Percentiles rank a stretch among this genome's conserved stretches.
These are phyloP conservation scores for Phytophthora pini DNA, from an alignment of 352 stramenopile genomes.

Conservation along the genomic window DNA sequence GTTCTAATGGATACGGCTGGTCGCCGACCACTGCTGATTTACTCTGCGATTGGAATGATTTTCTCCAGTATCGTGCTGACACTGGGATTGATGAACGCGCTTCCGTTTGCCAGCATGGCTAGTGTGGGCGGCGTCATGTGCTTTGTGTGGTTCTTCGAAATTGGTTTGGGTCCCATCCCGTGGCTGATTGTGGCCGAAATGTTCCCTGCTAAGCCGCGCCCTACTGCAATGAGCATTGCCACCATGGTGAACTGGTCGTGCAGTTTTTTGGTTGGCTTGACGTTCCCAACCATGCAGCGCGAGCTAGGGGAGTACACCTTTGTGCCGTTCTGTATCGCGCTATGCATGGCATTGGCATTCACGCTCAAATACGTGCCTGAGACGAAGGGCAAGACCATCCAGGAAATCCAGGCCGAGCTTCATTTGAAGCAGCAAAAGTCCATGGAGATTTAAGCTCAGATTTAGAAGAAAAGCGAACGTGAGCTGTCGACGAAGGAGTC, in stretches of 20 bases:
- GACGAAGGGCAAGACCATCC: slow-evolving; percentile 88
- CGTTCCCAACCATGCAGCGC: slow-evolving; percentile 92
- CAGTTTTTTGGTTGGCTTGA: slow-evolving; percentile 95
- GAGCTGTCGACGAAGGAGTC: slow-evolving; percentile 7
- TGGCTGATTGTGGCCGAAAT: slow-evolving; percentile 98
- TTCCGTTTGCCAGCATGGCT: slow-evolving; percentile 68
- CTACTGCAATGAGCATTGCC: slow-evolving; percentile 89
- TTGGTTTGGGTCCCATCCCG: slow-evolving; percentile 91
- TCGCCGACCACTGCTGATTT: slow-evolving; percentile 72
- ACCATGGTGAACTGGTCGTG: slow-evolving; percentile 96
- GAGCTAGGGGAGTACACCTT: slow-evolving; percentile 90
- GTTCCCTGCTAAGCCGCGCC: slow-evolving; percentile 94
- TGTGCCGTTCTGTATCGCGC: slow-evolving; percentile 86
- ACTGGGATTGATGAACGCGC: slow-evolving; percentile 64
- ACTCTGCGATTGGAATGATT: slow-evolving; percentile 75
- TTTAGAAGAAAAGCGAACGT: slow-evolving; percentile 18
- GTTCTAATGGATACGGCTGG: slow-evolving; percentile 82
- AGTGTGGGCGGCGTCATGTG: slow-evolving; percentile 75
- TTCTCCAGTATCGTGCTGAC: slow-evolving; percentile 71
- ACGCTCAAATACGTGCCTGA: slow-evolving; percentile 88
- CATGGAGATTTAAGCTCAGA: slow-evolving; percentile 29
- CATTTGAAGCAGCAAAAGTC: slow-evolving; percentile 38
- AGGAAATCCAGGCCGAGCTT: slow-evolving; percentile 75
- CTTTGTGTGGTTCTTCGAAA: slow-evolving; percentile 82
- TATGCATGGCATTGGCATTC: slow-evolving; percentile 85